Evolutionary conservation across 1,139 yeast species (phyloP), one percentile per base, ranked within the genome.

Genomic region (Hanseniaspora uvarum): DNA sequence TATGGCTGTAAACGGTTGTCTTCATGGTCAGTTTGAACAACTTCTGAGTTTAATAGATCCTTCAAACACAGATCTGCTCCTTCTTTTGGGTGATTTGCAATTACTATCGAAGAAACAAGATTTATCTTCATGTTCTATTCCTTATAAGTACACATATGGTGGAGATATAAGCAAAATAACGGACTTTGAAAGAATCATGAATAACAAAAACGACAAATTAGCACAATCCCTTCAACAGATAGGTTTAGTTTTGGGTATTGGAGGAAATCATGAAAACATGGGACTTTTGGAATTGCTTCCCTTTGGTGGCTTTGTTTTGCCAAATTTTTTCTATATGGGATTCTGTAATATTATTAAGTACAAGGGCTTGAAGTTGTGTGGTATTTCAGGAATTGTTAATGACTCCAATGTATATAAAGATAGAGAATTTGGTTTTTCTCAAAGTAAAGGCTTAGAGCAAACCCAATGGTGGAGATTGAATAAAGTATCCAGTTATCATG

Each of bases 251-350:
- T 5, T 50, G 33, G 53, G 92, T 60, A 79, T 94, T 46, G 98
- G 98, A 2, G 99, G 99, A 0, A 92, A 92, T 68, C 99, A 92
- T 63, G 99, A 92, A 64, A 81, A 94, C 8, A 84, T 94, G 56
- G 78, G 81, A 57, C 86, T 85, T 65, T 63, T 92, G 59, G 75
- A 78, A 60, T 89, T 86, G 61, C 69, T 89, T 57, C 79, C 79
- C 58, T 78, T 76, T 64, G 99, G 99, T 11, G 99, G 99, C 0
- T 94, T 94, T 88, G 92, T 86, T 1, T 95, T 95, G 1, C 87
- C 87, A 1, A 83, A 84, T 59, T 87, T 92, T n/a, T 94, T 83
- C 66, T 94, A 81, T 63, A 66, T 92, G 63, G 99, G 98, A 0
- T 79, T 80, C 45, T 77, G 81, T 44, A 88, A 92, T 14, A 79